Evolutionary conservation across 768 basidiomycete species (phyloP), one percentile per base, ranked within the genome.

Genomic region (Coprinopsis sp.): DNA sequence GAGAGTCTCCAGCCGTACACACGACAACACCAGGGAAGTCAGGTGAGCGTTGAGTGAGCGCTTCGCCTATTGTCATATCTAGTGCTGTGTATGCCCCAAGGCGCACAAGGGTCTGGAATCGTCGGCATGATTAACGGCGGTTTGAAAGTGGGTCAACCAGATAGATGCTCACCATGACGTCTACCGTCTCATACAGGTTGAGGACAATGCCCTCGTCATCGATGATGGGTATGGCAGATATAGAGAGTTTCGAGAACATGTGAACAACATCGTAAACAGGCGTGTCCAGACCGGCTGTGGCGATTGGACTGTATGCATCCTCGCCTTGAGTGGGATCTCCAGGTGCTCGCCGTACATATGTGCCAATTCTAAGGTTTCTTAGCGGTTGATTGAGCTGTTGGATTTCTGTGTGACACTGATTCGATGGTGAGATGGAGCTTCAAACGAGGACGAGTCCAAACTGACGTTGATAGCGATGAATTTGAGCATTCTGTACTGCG

Each of bases 241-340:
- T 96, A 22, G 93, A 86, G 33, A 87, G 79, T 64, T 93, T 89
- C 0, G 91, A 95, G 64, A 98, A 98, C 87, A 95, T 92, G 60
- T 99, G 96, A 2, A 98, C 96, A 50, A 98, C 92, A 58, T 98
- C 93, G 57, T 96, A 97, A 2, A 99, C 96, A 23, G 89, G 87
- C 0, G 95, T 96, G 47, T 82, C 71, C 58, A 95, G 72, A 25
- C 83, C 93, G 10, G 95, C 95, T 0, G 93, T 96, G 4, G 90
- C 87, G 47, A 98, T 83, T 2, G 96, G 96, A 63, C 86, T 78
- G 65, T 83, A 97, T 1, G 87, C 89, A 48, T 86, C 84, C 33
- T 77, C 70, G 40, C 71, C 73, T 41, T 77, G 73, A 5, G 77
- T 67, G 6, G 64, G 61, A 31, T 77, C 76, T 13, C 67, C 58